Evolutionary conservation across 352 stramenopile genomes (phyloP), one percentile per base, ranked within the genome.

Genomic region (Pythium aquatile): DNA sequence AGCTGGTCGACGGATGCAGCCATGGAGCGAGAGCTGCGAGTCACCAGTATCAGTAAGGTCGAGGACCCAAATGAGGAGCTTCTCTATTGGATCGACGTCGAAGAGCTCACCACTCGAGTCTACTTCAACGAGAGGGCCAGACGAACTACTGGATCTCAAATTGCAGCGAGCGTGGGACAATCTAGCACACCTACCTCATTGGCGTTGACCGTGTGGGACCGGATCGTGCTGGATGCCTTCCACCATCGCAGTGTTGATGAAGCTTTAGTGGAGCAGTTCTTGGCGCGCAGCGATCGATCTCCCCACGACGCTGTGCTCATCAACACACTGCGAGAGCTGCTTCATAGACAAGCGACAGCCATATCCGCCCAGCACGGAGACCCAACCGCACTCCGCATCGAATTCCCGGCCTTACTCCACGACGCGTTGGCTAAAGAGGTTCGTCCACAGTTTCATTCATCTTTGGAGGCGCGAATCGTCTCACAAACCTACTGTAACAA

Each of bases 21-120:
- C 17, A 42, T 39, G 10, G 16, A 44, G 17, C 75, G 83, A 26
- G 85, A 93, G 66, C 66, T 93, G 29, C 81, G 85, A 42, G 69
- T 91, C 6, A 57, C 77, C 17, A 74, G 76, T 20, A 78, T 90
- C 33, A 66, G 60, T 30, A 76, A 73, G 28, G 48, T 92, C 2
- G 58, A 70, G 3, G 82, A 94, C 40, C 69, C 84, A 24, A 93
- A 94, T 55, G 78, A 90, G 65, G 86, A 94, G 52, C n/a, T 88
- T 33, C 68, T 92, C 30, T 73, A 93, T 52, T 94, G 86, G 86
- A 40, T 72, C 16, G 73, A 90, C 46, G 75, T 80, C 46, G 59
- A 74, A 53, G 73, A 90, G 56, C 69, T 92, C 10, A 69, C 68
- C 2, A n/a, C 61, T 10, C 61, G 35, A 2, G 75, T 81, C 32